A percentile compares a stretch with the other conserved stretches of the same genome.
Evolutionary conservation across 2,329 filamentous ascomycete species (phyloP).

Genomic region (Cryphonectria parasitica): DNA sequence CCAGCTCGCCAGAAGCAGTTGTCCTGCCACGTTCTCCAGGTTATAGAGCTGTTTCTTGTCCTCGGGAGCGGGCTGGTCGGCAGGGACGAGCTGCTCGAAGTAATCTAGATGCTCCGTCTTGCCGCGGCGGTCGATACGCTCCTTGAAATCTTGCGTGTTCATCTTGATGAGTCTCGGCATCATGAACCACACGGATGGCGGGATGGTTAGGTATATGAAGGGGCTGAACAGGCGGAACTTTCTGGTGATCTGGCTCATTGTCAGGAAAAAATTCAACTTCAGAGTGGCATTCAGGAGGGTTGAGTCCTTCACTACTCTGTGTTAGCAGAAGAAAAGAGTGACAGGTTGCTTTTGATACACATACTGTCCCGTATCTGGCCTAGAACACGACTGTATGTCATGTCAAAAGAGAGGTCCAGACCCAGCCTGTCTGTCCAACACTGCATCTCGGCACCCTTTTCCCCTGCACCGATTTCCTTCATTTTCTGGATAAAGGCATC

Average conservation of each 20-base stretch:
- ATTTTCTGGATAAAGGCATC: constrained; percentile 27
- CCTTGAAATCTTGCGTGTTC: constrained; percentile 11
- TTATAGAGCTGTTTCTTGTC: constrained; percentile 30
- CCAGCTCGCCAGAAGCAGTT: not conserved
- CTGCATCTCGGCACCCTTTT: constrained; percentile 15
- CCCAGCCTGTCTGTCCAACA: constrained; percentile 29
- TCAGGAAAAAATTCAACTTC: not conserved
- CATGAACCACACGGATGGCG: not conserved
- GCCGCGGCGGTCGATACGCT: constrained; percentile 27
- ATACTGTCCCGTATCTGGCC: not conserved
- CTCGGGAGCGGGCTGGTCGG: constrained; percentile 26
- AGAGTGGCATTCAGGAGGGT: not conserved
- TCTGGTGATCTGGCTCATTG: constrained; percentile 20
- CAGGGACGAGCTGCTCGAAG: constrained; percentile 32
- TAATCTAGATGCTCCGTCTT: constrained; percentile 33
- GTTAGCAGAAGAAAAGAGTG: not conserved
- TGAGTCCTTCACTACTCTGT: not conserved
- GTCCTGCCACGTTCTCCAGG: constrained; percentile 29
- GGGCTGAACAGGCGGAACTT: constrained; percentile 24
- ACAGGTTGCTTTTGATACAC: not conserved
- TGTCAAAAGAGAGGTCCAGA: constrained; percentile 25
- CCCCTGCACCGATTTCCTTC: not conserved
- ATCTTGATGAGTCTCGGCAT: not conserved
- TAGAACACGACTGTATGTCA: not conserved
- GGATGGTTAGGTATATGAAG: constrained; percentile 23